Evolutionary conservation across 139 green algal genomes (phyloP), one percentile per base, ranked within the genome.

Genomic region (Asterochloris erici): DNA sequence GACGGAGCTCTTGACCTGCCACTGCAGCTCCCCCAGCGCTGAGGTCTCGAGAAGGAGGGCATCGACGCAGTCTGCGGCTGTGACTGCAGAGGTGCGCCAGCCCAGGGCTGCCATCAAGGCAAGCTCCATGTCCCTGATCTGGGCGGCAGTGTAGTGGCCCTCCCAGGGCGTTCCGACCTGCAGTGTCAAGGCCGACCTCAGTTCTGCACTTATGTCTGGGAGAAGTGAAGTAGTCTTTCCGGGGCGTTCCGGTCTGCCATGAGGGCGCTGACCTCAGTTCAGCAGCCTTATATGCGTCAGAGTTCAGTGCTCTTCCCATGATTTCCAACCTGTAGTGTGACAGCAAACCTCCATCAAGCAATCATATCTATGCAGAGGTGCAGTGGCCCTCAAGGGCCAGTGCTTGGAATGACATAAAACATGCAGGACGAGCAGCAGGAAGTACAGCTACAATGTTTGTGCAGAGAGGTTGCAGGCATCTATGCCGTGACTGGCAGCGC

Each of bases 91-190:
- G 1, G 29, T 24, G 47, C 70, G 71, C 71, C 71, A 79, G 9
- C 60, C 70, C 60, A 84, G 61, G 14, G 11, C 38, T 47, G 16
- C 63, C 60, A 84, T 47, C 54, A 84, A 60, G 16, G 73, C 14
- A 12, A 74, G 63, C 71, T 84, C 80, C 80, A 84, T 84, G n/a
- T 73, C n/a, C 21, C 62, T 68, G 2, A 84, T 63, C 13, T 79
- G 16, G 15, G 11, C 10, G 6, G 71, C n/a, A 54, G 12, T 47
- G 21, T 70, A 73, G 0, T 12, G 60, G 14, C 70, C 64, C 62
- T 71, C 69, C 80, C 80, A 84, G 63, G 80, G 80, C 26, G n/a
- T 23, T 23, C 28, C 70, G 15, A 24, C 71, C 80, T 84, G 71
- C 27, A 73, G 21, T 23, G n/a, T 14, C 0, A 69, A 60, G n/a